Evolutionary conservation across 1,284 basidiomycete species (phyloP).

Genomic region (Agroathelia rolfsii): DNA sequence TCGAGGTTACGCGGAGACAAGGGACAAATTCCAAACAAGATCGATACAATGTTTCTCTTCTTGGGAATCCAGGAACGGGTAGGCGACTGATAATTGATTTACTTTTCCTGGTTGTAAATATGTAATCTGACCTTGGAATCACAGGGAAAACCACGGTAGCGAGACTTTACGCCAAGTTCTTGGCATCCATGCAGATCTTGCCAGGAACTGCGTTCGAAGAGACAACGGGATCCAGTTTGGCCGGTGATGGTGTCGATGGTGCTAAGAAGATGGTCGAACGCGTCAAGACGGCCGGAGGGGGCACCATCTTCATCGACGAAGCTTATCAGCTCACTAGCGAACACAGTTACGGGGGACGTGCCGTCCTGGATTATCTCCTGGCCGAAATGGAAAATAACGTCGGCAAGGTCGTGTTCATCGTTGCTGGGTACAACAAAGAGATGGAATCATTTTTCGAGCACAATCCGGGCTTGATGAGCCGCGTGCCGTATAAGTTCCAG

Average conservation of each 20-base stretch:
- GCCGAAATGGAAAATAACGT: slow-evolving; percentile 64
- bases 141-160: slow-evolving; percentile 64
- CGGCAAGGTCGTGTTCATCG: slow-evolving; percentile 56
- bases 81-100: too few species aligned
- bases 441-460: slow-evolving; percentile 71
- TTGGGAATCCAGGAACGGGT: slow-evolving; percentile 16
- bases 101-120: slow-evolving; percentile 11
- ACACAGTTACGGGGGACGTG: slow-evolving; percentile 34
- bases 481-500: slow-evolving; percentile 48
- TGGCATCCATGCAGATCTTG: slow-evolving; percentile 43
- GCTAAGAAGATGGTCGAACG: slow-evolving; percentile 39
- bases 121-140: slow-evolving; percentile 12
- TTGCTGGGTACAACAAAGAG: slow-evolving; percentile 57
- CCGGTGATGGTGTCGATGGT: slow-evolving; percentile 43
- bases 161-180: slow-evolving; percentile 49
- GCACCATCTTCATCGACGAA: slow-evolving; percentile 57
- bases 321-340: slow-evolving; percentile 51
- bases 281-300: slow-evolving; percentile 43
- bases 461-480: slow-evolving; percentile 55
- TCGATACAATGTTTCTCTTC: slow-evolving; percentile 11
- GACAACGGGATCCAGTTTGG: slow-evolving; percentile 49
- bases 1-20: slow-evolving; percentile 11
- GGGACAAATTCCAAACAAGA: slow-evolving; percentile 8
- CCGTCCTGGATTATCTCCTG: slow-evolving; percentile 55
- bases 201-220: slow-evolving; percentile 47